These are phyloP conservation scores for Geotrichum klebahnii DNA, from an alignment of 1,139 yeast genomes.

Conservation along the genomic window DNA sequence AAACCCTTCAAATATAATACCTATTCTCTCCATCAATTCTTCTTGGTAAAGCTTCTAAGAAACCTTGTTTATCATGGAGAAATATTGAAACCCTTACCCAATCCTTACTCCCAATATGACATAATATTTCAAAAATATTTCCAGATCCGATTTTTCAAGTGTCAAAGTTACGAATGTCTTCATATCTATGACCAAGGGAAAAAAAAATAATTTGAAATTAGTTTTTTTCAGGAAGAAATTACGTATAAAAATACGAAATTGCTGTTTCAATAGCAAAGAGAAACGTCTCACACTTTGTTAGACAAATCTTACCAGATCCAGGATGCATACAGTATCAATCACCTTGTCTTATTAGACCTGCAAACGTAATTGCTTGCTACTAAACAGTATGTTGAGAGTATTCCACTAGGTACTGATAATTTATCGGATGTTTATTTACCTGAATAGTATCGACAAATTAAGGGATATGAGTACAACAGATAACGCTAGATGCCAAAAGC, in stretches of 20 bases:
- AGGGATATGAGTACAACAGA: slow-evolving; percentile 50
- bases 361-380: slow-evolving; percentile 71
- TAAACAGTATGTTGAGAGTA: slow-evolving; percentile 68
- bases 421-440: slow-evolving; percentile 31
- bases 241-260: no score
- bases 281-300: slow-evolving; percentile 56
- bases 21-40: no score
- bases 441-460: slow-evolving; percentile 39
- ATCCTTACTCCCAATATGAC: slow-evolving; percentile 17
- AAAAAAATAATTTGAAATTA: background rate
- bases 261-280: no score
- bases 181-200: background rate
- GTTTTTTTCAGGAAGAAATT: no score
- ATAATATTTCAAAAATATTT: slow-evolving; percentile 10
- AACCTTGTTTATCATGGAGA: background rate
- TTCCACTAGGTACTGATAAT: slow-evolving; percentile 39
- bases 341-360: slow-evolving; percentile 65
- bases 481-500: no score
- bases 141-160: slow-evolving; percentile 5
- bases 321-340: slow-evolving; percentile 48
- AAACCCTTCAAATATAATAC: no score
- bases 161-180: background rate
- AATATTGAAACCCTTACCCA: slow-evolving; percentile 21
- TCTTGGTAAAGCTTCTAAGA: no score
- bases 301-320: slow-evolving; percentile 58